Base-by-base conservation (phyloP, 2,329 filamentous ascomycete species). In the Colletotrichum sp. region DNA sequence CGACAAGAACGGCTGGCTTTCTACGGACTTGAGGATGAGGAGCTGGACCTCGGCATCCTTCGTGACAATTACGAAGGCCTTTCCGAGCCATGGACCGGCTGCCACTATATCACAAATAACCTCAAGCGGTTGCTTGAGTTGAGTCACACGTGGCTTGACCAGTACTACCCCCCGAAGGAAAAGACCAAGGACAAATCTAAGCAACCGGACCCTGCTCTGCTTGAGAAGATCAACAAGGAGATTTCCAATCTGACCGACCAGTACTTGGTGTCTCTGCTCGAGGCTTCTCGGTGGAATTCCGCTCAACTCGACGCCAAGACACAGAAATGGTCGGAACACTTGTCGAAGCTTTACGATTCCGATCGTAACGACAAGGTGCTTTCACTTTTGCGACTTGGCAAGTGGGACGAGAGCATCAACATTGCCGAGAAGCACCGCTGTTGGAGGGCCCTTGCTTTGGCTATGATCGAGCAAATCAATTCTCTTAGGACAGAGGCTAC, bases 81-180 rank as follows among this genome's bases (percentile, higher is more conserved):
- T 10, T 91, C 94, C 0, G 93, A 95, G 75, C 94, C 96, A 60
- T 99, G 97, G 97, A 98, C 96, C 1, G 96, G 95, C 18, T 92
- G 90, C 78, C 84, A 86, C 59, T 91, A 89, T 77, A 87, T 93
- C 71, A 90, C 92, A 67, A 92, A 92, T 82, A 93, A 93, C 77
- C 80, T 89, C 15, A 91, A 91, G 80, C 90, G 91, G 22, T 87
- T 93, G 18, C 86, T 91, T 28, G 90, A 93, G 77, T 87, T 93
- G 22, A 88, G 88, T 52, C 86, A 89, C 30, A 87, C 89, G 74
- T 92, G 90, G 90, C 85, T 90, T 5, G 86, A 88, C 63, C 85
- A 89, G 68, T 85, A 89, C 77, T 86, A 86, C 28, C 79, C 82
- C 1, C 77, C 79, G 18, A 71, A 81, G 32, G 78, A 83, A 18